Evolutionary conservation across 495 filamentous ascomycete genomes (phyloP).

Genomic region (Penicillium samsonianum): DNA sequence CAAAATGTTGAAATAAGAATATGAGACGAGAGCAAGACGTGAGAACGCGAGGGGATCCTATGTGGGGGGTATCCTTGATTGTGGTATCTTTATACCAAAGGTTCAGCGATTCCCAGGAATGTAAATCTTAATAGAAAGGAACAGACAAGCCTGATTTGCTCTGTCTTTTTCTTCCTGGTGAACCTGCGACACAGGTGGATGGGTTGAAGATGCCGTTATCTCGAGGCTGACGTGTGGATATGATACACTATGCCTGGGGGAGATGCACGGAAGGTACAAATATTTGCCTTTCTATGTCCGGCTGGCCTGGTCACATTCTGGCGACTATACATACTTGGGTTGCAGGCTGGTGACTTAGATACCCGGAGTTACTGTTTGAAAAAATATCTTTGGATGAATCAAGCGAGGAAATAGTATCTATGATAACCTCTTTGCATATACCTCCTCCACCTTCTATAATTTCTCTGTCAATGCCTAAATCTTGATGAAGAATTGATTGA

Average conservation of each 20-base stretch:
- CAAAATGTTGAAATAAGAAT: not conserved
- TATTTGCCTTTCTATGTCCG: not conserved
- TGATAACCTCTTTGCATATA: not conserved
- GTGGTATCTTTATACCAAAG: not conserved
- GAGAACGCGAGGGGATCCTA: not conserved
- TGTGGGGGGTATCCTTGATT: not conserved
- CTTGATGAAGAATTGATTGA: not conserved
- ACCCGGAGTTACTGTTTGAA: conserved; percentile 25
- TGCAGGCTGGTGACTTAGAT: conserved; percentile 17
- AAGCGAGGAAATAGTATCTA: not conserved
- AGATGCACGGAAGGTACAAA: not conserved
- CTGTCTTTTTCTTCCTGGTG: not conserved
- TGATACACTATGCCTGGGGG: not conserved
- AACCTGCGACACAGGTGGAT: not conserved
- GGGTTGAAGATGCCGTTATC: not conserved
- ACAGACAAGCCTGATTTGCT: not conserved
- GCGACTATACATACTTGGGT: conserved; percentile 11
- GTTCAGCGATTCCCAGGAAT: not conserved
- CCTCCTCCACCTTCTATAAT: not conserved
- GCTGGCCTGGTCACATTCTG: conserved; percentile 17
- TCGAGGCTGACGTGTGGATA: not conserved
- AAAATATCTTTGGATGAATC: not conserved
- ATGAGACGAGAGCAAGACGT: not conserved
- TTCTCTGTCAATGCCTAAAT: not conserved
- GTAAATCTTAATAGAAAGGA: not conserved